A percentile compares a stretch with the other conserved stretches of the same genome.
Evolutionary conservation across 176 grass and related monocot genomes (phyloP).

Genomic region (Juncus effusus): DNA sequence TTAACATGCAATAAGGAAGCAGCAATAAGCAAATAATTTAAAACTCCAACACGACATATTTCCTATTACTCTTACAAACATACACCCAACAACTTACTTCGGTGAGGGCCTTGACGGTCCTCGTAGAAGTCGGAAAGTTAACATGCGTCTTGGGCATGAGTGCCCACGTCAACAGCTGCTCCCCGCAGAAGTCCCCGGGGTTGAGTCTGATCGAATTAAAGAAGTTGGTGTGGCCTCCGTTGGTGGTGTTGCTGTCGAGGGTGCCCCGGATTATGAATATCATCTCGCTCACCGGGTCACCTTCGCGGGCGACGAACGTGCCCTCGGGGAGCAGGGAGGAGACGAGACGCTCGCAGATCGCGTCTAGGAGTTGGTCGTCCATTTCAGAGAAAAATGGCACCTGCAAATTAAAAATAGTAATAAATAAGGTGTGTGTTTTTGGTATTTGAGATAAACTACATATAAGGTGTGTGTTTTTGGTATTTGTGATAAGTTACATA

Average conservation of each 20-base stretch:
- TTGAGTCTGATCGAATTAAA: slow-evolving; percentile 65
- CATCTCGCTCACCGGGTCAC: slow-evolving; percentile 93
- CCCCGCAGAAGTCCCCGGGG: slow-evolving; percentile 69
- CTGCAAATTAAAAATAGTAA: slow-evolving; percentile 33
- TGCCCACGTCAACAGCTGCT: slow-evolving; percentile 88
- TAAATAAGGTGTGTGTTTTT: neutral
- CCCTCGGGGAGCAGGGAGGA: slow-evolving; percentile 74
- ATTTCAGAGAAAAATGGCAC: slow-evolving; percentile 93
- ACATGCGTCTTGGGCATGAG: slow-evolving; percentile 68
- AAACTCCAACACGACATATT: too few relatives aligned
- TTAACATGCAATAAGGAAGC: slow-evolving; percentile 24
- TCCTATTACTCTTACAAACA: too few relatives aligned
- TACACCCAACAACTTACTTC: slow-evolving; percentile 25
- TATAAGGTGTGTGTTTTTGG: neutral
- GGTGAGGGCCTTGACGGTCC: slow-evolving; percentile 65
- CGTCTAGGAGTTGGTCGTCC: slow-evolving; percentile 80
- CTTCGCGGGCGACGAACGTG: slow-evolving; percentile 81
- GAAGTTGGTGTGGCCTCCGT: slow-evolving; percentile 77
- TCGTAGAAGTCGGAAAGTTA: slow-evolving; percentile 66
- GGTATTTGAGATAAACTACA: too few relatives aligned
- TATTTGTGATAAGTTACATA: too few relatives aligned
- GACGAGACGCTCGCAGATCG: slow-evolving; percentile 79
- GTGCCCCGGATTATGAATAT: slow-evolving; percentile 85
- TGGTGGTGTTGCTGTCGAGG: slow-evolving; percentile 81
- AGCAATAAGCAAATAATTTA: too few relatives aligned